Evolutionary conservation across 139 green algal species (phyloP).

Genomic region (Deuterostichococcus epilithicus): DNA sequence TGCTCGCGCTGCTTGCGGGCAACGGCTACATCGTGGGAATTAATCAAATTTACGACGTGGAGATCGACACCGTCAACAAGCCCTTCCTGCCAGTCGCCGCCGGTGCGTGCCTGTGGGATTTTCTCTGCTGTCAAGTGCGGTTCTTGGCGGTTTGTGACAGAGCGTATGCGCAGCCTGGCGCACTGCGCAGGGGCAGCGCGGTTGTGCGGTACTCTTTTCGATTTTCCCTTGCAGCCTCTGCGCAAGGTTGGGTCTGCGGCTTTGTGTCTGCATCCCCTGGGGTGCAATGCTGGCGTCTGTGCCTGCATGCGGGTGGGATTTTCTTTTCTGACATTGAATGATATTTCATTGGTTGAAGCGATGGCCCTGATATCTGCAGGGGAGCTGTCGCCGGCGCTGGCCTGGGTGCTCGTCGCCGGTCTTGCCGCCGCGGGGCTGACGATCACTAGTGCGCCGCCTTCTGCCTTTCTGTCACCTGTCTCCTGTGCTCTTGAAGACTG

Average conservation of each 20-base stretch:
- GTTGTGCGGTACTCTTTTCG: too few relatives aligned
- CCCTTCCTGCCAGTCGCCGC: slow-evolving; percentile 95
- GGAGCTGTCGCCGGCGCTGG: slow-evolving; percentile 52
- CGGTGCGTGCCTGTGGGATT: slow-evolving; percentile 38
- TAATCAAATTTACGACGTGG: slow-evolving; percentile 95
- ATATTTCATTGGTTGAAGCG: too few relatives aligned
- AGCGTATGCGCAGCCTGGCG: not conserved
- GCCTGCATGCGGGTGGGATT: too few relatives aligned
- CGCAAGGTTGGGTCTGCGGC: too few relatives aligned
- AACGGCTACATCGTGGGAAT: slow-evolving; percentile 99
- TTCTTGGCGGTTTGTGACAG: not conserved
- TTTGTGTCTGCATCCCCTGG: too few relatives aligned
- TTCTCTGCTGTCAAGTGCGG: not conserved
- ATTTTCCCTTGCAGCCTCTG: too few relatives aligned
- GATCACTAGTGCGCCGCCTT: slow-evolving; percentile 39
- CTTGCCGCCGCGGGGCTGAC: slow-evolving; percentile 73
- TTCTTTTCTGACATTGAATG: too few relatives aligned
- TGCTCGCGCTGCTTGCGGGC: slow-evolving; percentile 88
- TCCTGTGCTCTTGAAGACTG: not conserved
- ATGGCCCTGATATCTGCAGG: too few relatives aligned
- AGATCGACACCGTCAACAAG: slow-evolving; percentile 97
- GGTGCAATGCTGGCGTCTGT: too few relatives aligned
- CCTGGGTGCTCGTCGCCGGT: slow-evolving; percentile 64
- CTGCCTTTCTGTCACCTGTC: not conserved
- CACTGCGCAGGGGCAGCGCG: not conserved